Evolutionary conservation across 164 flowering plant species (phyloP).

Genomic region (Magnolia kwangsiensis): DNA sequence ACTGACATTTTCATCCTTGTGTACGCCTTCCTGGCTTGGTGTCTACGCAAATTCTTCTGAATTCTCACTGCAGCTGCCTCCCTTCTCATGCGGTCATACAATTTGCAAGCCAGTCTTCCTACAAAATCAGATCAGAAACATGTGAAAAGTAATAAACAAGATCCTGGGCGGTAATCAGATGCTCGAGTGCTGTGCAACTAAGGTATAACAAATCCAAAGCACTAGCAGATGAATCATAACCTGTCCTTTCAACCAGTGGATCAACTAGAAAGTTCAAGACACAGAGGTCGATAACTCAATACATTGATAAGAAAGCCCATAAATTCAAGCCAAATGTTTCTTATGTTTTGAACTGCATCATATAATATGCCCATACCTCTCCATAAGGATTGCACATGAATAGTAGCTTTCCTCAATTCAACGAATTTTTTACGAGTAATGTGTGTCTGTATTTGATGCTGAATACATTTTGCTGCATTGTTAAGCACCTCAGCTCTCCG

Average conservation of each 20-base stretch:
- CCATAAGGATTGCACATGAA: slow-evolving; percentile 56
- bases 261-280: neutral
- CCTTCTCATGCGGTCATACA: slow-evolving; percentile 41
- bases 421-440: slow-evolving; percentile 53
- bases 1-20: slow-evolving; percentile 31
- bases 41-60: slow-evolving; percentile 60
- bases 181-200: neutral
- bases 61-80: slow-evolving; percentile 66
- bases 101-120: slow-evolving; percentile 66
- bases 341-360: neutral
- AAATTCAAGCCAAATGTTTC: neutral
- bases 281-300: neutral
- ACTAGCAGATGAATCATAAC: neutral
- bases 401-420: slow-evolving; percentile 46
- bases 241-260: neutral
- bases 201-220: neutral
- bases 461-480: slow-evolving; percentile 59
- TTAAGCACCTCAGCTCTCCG: slow-evolving; percentile 52
- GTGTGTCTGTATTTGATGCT: slow-evolving; percentile 47
- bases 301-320: neutral
- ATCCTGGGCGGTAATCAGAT: neutral
- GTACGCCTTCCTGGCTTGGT: slow-evolving; percentile 43
- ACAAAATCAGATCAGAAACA: slow-evolving; percentile 1
- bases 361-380: slow-evolving; percentile 47
- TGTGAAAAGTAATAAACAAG: neutral